Evolutionary conservation across 192 early-diverging fungal species (phyloP).

Genomic region (Glomus cerebriforme): DNA sequence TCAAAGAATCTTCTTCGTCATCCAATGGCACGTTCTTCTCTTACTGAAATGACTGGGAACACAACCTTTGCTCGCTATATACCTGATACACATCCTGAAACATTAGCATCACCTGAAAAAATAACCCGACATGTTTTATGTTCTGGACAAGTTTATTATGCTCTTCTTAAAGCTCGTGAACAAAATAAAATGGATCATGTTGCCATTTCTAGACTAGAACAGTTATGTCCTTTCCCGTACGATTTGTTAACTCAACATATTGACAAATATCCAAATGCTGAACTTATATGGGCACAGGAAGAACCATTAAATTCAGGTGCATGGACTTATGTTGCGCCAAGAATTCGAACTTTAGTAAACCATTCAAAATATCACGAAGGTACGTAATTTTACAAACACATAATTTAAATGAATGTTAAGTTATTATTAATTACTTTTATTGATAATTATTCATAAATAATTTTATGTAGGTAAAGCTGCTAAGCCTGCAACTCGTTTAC

Average conservation of each 20-base stretch:
- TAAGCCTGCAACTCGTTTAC: conserved; percentile 84
- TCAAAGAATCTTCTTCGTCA: conserved; percentile 94
- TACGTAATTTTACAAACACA: no score
- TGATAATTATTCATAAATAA: not conserved
- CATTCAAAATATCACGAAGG: conserved; percentile 70
- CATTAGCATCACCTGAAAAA: conserved; percentile 77
- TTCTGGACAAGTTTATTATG: conserved; percentile 97
- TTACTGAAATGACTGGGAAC: conserved; percentile 78
- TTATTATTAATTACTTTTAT: not conserved
- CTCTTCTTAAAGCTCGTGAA: conserved; percentile 82
- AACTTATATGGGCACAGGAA: conserved; percentile 94
- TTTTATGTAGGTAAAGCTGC: conserved; percentile 48
- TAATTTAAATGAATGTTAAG: conserved; percentile 34
- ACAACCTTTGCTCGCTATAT: conserved; percentile 91
- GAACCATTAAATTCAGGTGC: conserved; percentile 94
- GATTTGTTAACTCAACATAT: conserved; percentile 81
- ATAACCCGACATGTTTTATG: conserved; percentile 95
- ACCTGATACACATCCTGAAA: conserved; percentile 85
- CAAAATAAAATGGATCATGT: conserved; percentile 88
- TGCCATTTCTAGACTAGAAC: conserved; percentile 93
- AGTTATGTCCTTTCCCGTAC: conserved; percentile 95
- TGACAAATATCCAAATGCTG: conserved; percentile 90
- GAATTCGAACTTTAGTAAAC: conserved; percentile 79
- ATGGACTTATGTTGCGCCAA: conserved; percentile 86
- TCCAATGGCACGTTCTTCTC: conserved; percentile 83